A percentile compares a stretch with the other conserved stretches of the same genome.
These are phyloP conservation scores for Populus simonii DNA, from an alignment of 345 rosid species.

Conservation along the genomic window DNA sequence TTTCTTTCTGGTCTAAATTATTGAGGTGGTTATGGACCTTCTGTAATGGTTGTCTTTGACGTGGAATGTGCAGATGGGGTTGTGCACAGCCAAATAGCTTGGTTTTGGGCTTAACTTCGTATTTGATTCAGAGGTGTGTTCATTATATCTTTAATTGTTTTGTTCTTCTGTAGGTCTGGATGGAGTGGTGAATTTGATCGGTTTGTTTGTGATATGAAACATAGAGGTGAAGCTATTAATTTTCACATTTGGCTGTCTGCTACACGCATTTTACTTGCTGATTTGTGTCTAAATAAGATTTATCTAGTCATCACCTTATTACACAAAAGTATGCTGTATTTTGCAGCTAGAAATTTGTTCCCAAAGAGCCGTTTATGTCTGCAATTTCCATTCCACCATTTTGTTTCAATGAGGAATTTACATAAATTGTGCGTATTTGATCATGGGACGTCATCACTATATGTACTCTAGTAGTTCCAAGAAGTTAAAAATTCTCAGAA, in stretches of 20 bases:
- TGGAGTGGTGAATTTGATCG: slow-evolving; percentile 36
- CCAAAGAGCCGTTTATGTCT: not conserved
- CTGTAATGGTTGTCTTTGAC: slow-evolving; percentile 24
- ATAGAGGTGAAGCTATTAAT: slow-evolving; percentile 17
- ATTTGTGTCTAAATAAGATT: not conserved
- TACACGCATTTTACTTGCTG: slow-evolving; percentile 10
- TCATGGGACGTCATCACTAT: not conserved
- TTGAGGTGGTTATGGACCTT: slow-evolving; percentile 9
- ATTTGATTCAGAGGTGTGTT: slow-evolving; percentile 58
- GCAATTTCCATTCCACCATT: not conserved
- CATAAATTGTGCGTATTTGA: not conserved
- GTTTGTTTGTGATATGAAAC: slow-evolving; percentile 50
- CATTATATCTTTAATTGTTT: slow-evolving; percentile 41
- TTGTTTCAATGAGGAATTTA: not conserved
- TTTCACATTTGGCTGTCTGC: slow-evolving; percentile 6
- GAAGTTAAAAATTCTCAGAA: not conserved
- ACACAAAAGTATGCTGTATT: not conserved
- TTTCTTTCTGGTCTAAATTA: not conserved
- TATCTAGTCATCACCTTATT: not conserved
- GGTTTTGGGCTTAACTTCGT: slow-evolving; percentile 47
- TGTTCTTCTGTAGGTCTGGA: slow-evolving; percentile 40
- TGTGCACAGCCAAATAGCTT: slow-evolving; percentile 42
- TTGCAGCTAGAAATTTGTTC: not conserved
- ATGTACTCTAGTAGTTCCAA: not conserved
- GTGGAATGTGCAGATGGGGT: slow-evolving; percentile 69